These are phyloP conservation scores for Ustilago curta DNA, from an alignment of 1,284 basidiomycete genomes.

Conservation along the genomic window DNA sequence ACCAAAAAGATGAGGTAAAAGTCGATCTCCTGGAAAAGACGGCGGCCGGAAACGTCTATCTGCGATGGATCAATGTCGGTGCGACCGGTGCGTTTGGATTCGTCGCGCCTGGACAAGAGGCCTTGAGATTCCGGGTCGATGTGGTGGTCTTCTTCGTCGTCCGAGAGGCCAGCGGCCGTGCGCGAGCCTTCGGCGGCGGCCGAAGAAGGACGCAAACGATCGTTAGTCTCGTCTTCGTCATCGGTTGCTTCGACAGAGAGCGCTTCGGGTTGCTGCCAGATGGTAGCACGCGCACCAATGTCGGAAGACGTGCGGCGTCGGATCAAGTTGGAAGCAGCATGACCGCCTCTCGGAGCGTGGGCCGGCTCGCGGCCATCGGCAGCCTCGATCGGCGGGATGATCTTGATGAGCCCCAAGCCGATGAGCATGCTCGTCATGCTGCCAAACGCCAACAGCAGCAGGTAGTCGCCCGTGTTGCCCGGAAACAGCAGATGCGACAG, in stretches of 20 bases:
- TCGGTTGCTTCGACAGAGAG: constrained; percentile 31
- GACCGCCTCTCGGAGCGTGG: not conserved
- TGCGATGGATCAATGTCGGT: constrained; percentile 19
- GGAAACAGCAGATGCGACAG: constrained; percentile 77
- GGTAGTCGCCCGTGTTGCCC: constrained; percentile 78
- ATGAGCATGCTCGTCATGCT: constrained; percentile 78
- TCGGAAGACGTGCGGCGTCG: constrained; percentile 55
- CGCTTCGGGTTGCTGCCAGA: constrained; percentile 43
- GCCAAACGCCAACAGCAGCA: constrained; percentile 78
- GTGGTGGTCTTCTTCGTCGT: not conserved
- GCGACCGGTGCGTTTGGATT: constrained; percentile 17
- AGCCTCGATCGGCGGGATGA: constrained; percentile 72
- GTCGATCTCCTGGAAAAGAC: constrained; percentile 73
- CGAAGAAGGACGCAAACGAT: not conserved
- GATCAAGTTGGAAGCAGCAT: not conserved
- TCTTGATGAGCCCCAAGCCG: constrained; percentile 76
- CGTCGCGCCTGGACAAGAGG: constrained; percentile 27
- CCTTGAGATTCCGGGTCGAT: constrained; percentile 34
- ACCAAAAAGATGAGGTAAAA: constrained; percentile 82
- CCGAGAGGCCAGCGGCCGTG: not conserved
- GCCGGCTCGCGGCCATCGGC: not conserved
- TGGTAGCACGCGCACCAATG: constrained; percentile 51
- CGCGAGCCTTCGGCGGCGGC: constrained; percentile 4
- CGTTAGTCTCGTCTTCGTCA: constrained; percentile 25
- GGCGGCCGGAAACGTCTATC: constrained; percentile 73